Evolutionary conservation across 805 yeast species (phyloP).

Genomic region (Cyberlindnera xishuangbannaensis): DNA sequence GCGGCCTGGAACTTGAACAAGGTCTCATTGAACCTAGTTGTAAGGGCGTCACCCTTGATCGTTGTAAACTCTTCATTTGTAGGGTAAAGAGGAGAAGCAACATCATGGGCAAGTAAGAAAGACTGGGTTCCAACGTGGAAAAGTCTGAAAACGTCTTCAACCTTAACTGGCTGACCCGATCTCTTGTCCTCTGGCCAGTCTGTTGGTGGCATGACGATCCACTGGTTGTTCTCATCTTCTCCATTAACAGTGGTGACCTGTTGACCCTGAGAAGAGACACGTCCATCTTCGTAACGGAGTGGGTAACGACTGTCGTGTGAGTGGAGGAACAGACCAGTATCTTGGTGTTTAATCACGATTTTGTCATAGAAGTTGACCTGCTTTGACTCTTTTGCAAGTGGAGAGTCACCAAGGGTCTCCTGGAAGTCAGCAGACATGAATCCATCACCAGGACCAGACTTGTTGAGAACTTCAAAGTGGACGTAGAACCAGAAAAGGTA

Average conservation of each 20-base stretch:
- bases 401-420: conserved; percentile 82
- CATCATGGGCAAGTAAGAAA: conserved; percentile 83
- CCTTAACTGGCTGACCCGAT: conserved; percentile 45
- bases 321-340: conserved; percentile 73
- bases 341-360: conserved; percentile 74
- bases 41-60: conserved; percentile 53
- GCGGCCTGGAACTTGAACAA: conserved; percentile 67
- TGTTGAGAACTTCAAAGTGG: conserved; percentile 75
- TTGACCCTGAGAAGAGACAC: conserved; percentile 90
- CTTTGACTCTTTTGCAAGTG: conserved; percentile 63
- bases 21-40: conserved; percentile 60
- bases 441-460: conserved; percentile 93
- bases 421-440: conserved; percentile 96
- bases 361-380: conserved; percentile 71
- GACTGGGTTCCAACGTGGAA: conserved; percentile 79
- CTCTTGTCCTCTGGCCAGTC: conserved; percentile 37
- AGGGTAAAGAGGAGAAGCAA: conserved; percentile 87
- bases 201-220: conserved; percentile 73
- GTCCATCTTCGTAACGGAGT: conserved; percentile 90
- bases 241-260: conserved; percentile 74
- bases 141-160: conserved; percentile 73
- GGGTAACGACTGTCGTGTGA: conserved; percentile 78
- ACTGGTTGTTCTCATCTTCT: conserved; percentile 63
- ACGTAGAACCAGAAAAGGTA: conserved; percentile 88
- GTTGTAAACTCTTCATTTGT: conserved; percentile 94